Evolutionary conservation across 2,329 filamentous ascomycete genomes (phyloP).

Genomic region (Hymenoscyphus infarciens): DNA sequence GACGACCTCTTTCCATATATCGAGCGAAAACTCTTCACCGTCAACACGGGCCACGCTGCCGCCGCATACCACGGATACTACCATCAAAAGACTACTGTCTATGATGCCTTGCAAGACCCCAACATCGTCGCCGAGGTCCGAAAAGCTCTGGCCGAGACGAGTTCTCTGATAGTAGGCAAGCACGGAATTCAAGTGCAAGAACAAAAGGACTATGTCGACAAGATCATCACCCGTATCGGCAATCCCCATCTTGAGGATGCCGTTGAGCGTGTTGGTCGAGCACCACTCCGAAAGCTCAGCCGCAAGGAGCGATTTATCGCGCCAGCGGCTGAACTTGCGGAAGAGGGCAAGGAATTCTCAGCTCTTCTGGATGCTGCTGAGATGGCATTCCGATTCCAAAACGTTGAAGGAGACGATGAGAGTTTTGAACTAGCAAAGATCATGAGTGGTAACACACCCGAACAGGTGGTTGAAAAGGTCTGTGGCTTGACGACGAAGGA

Average conservation of each 20-base stretch:
- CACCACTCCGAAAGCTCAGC: constrained; percentile 87
- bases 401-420: constrained; percentile 88
- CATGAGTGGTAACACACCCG: constrained; percentile 68
- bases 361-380: constrained; percentile 79
- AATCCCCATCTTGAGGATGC: constrained; percentile 91
- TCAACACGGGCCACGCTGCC: constrained; percentile 97
- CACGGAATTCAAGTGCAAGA: constrained; percentile 72
- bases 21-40: constrained; percentile 98
- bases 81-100: constrained; percentile 80
- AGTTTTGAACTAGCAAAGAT: constrained; percentile 81
- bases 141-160: constrained; percentile 79
- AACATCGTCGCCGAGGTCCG: constrained; percentile 77
- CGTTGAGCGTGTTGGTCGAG: constrained; percentile 92
- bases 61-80: constrained; percentile 94
- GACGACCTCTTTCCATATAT: constrained; percentile 90
- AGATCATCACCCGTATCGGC: constrained; percentile 88
- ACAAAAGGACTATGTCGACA: constrained; percentile 83
- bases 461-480: constrained; percentile 74
- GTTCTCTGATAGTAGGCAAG: constrained; percentile 79
- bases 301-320: constrained; percentile 96
- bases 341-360: constrained; percentile 68
- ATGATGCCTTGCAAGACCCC: constrained; percentile 80
- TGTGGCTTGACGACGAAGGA: constrained; percentile 76
- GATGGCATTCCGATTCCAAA: constrained; percentile 93
- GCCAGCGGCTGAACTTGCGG: constrained; percentile 83